Evolutionary conservation across 1,284 basidiomycete species (phyloP).

Genomic region (Takashimella tepidaria): DNA sequence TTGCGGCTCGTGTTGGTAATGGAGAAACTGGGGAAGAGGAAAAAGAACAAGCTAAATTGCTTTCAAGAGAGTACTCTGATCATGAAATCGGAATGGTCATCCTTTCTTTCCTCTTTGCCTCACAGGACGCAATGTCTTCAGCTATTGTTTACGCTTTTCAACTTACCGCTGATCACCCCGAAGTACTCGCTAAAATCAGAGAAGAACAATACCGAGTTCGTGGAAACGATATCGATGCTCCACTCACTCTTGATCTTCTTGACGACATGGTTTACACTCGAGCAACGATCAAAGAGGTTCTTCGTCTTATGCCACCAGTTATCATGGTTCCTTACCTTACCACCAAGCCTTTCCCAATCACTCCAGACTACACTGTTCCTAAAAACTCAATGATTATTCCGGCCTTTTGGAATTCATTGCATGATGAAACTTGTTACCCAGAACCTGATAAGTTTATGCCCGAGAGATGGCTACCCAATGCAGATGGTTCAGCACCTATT

Average conservation of each 20-base stretch:
- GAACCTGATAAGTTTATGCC: conserved; percentile 78
- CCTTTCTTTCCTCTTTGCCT: conserved; percentile 94
- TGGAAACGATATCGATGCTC: conserved; percentile 68
- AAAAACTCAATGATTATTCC: conserved; percentile 92
- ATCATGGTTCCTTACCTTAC: conserved; percentile 95
- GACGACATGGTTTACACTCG: conserved; percentile 91
- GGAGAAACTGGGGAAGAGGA: conserved; percentile 52
- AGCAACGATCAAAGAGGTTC: conserved; percentile 86
- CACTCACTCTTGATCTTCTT: conserved; percentile 82
- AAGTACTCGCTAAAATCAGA: conserved; percentile 79
- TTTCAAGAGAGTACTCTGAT: conserved; percentile 76
- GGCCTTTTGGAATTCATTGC: conserved; percentile 90
- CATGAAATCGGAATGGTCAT: conserved; percentile 95
- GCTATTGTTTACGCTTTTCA: conserved; percentile 87
- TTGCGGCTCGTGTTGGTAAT: conserved; percentile 55
- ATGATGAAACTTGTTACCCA: conserved; percentile 83
- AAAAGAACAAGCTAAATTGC: conserved; percentile 51
- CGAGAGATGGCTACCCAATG: conserved; percentile 86
- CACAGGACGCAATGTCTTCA: conserved; percentile 96
- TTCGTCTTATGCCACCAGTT: conserved; percentile 85
- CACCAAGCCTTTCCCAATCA: conserved; percentile 85
- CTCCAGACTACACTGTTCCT: conserved; percentile 84
- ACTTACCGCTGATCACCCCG: conserved; percentile 87
- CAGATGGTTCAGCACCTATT: conserved; percentile 53
- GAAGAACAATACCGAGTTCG: conserved; percentile 86